Evolutionary conservation across 805 yeast genomes (phyloP).

Genomic region (Yarrowia divulgata): DNA sequence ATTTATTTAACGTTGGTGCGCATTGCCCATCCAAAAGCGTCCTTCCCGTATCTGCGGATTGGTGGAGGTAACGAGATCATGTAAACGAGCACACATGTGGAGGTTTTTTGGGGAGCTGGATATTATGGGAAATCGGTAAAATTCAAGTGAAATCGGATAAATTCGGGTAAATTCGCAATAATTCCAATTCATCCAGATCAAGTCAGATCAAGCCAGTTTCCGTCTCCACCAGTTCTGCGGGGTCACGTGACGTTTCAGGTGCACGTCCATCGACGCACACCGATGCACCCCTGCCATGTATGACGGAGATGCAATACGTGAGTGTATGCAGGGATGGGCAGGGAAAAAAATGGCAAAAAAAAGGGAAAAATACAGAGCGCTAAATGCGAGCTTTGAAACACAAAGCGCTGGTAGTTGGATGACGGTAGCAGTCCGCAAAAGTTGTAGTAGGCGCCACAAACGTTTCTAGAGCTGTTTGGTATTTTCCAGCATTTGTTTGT

Average conservation of each 20-base stretch:
- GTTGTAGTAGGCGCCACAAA: no score
- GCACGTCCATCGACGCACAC: neutral
- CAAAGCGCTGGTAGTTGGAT: no score
- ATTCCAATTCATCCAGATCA: no score
- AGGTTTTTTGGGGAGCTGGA: neutral
- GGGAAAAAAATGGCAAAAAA: neutral
- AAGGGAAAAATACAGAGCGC: no score
- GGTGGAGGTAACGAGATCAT: neutral
- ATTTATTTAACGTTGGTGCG: neutral
- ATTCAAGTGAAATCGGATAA: neutral
- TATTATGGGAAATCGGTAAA: neutral
- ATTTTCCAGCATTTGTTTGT: no score
- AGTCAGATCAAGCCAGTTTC: no score
- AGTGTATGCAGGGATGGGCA: slow-evolving; percentile 5
- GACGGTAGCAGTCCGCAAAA: no score
- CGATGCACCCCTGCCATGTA: slow-evolving; percentile 21
- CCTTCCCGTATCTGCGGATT: neutral
- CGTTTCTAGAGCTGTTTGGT: no score
- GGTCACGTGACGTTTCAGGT: slow-evolving; percentile 19
- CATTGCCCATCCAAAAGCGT: slow-evolving; percentile 29
- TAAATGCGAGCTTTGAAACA: no score
- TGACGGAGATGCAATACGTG: slow-evolving; percentile 6
- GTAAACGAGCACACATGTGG: neutral
- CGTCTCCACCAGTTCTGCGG: no score
- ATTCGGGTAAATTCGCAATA: neutral